Percentiles rank a stretch among this genome's conserved stretches.
Conservation (phyloP, 768 basidiomycete species). For the Tricholoma hemisulphureum region DNA sequence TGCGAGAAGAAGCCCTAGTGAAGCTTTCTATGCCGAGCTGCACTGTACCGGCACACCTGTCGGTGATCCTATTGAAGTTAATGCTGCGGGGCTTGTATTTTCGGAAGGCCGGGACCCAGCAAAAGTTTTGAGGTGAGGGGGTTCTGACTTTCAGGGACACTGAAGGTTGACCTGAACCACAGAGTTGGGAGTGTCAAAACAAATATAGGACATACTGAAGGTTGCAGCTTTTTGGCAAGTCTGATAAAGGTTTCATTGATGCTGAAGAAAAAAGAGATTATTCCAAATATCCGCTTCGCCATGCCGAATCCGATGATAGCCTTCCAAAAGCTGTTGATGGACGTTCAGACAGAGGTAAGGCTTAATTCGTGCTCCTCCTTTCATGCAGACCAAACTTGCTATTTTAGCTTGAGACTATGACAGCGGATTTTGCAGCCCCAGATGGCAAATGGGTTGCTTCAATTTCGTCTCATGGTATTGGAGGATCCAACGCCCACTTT, state of each 20-base stretch:
- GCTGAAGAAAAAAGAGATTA: constrained; percentile 1
- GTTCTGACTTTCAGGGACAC: not conserved
- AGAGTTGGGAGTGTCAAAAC: constrained; percentile 9
- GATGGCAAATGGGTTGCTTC: constrained; percentile 4
- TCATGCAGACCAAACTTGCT: not conserved
- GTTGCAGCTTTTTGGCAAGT: constrained; percentile 11
- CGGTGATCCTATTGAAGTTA: constrained; percentile 11
- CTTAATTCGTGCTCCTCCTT: not conserved
- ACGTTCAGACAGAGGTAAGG: not conserved
- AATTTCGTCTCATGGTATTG: not conserved
- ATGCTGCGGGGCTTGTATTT: constrained; percentile 5
- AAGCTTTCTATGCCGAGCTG: constrained; percentile 10
- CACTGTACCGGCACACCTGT: constrained; percentile 7
- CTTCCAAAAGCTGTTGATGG: not conserved
- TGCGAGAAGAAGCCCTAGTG: constrained; percentile 6
- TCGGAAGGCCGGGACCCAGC: not conserved
- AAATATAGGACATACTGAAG: constrained; percentile 11
- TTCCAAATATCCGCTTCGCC: not conserved
- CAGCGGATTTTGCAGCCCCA: not conserved
- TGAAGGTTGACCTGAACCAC: not conserved
- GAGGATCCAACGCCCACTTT: constrained; percentile 1
- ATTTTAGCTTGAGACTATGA: not conserved
- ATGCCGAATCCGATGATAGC: not conserved
- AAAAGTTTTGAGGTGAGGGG: not conserved
- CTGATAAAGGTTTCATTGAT: constrained; percentile 12